Percentiles rank a stretch among this genome's conserved stretches.
phyloP scores from a whole-genome alignment of 768 basidiomycete genomes.

The Gyrodon lividus region DNA sequence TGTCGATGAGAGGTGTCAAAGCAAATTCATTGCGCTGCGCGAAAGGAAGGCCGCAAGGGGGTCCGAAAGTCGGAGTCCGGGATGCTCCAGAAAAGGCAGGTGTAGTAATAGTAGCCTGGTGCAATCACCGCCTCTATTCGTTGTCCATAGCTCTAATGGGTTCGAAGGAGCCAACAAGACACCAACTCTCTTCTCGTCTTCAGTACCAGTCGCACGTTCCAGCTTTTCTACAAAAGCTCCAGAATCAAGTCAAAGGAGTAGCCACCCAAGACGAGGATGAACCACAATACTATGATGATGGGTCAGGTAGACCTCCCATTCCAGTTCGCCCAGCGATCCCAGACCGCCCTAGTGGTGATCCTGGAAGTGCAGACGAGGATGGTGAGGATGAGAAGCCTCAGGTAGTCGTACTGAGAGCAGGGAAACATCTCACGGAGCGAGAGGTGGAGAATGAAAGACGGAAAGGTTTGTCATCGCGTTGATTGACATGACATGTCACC shows the following conservation, averaged over 20 bases:
- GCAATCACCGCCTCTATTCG: too few species aligned
- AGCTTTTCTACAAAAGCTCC: slow-evolving; percentile 62
- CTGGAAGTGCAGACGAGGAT: slow-evolving; percentile 73
- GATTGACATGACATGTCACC: not conserved
- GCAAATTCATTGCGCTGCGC: not conserved
- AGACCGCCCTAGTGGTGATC: slow-evolving; percentile 62
- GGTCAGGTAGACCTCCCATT: slow-evolving; percentile 70
- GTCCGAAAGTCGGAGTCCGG: too few species aligned
- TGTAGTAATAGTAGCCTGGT: too few species aligned
- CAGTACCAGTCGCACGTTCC: slow-evolving; percentile 62
- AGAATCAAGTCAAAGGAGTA: slow-evolving; percentile 59
- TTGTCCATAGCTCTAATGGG: slow-evolving; percentile 24
- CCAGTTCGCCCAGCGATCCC: slow-evolving; percentile 73
- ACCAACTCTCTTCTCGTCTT: slow-evolving; percentile 71
- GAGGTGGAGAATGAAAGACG: slow-evolving; percentile 79
- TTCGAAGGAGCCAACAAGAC: slow-evolving; percentile 63
- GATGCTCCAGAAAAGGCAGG: slow-evolving; percentile 20
- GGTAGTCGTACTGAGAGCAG: slow-evolving; percentile 84
- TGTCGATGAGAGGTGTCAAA: not conserved
- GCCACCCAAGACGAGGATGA: slow-evolving; percentile 50
- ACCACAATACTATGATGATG: slow-evolving; percentile 59
- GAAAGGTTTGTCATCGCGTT: slow-evolving; percentile 49
- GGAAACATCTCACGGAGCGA: slow-evolving; percentile 78
- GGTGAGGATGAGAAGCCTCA: slow-evolving; percentile 80
- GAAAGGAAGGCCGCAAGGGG: not conserved